Base-by-base conservation (phyloP, 2,329 filamentous ascomycete species). In the Aplosporella prunicola region DNA sequence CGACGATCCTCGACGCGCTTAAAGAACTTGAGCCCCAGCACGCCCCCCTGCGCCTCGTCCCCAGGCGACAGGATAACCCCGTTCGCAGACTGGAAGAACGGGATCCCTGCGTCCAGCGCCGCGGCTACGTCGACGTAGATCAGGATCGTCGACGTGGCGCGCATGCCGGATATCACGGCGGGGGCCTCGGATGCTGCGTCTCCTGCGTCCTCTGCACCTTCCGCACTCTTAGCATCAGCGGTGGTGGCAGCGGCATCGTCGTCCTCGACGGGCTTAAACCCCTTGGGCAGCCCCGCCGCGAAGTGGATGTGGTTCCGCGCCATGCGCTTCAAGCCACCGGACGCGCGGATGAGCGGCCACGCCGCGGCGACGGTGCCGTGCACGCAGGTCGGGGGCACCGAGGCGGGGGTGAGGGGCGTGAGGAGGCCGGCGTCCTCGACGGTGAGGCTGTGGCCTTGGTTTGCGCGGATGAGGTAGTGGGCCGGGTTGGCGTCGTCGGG, bases 371-470 rank as follows among this genome's bases (percentile, higher is more conserved):
- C 93, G 0, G 89, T 95, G 24, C 91, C 89, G 62, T 96, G 88
- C 3, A 96, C 75, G 3, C 87, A 84, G 0, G 71, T 67, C 0
- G 67, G 53, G 0, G 85, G 85, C 1, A 88, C 49, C 1, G 32
- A 14, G 2, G 20, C 22, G 5, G 17, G 1, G 0, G 52, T 78
- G 40, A 95, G 67, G 5, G 80, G 78, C 14, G 68, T 71, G 3
- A 94, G 73, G 2, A 93, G 71, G 0, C 72, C 72, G 31, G 80
- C 75, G n/a, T 76, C 76, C 18, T 84, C 80, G 23, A 80, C 64
- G 52, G 78, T 76, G 54, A 98, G 83, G 50, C 77, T 86, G 66
- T 96, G 91, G 38, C 91, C 91, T 64, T 96, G 91, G 54, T 93
- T 94, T 18, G 91, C 91, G 51, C 91, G 86, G 62, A 98, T 95